Evolutionary conservation across 2,329 filamentous ascomycete species (phyloP).

Genomic region (Penicillium palitans): DNA sequence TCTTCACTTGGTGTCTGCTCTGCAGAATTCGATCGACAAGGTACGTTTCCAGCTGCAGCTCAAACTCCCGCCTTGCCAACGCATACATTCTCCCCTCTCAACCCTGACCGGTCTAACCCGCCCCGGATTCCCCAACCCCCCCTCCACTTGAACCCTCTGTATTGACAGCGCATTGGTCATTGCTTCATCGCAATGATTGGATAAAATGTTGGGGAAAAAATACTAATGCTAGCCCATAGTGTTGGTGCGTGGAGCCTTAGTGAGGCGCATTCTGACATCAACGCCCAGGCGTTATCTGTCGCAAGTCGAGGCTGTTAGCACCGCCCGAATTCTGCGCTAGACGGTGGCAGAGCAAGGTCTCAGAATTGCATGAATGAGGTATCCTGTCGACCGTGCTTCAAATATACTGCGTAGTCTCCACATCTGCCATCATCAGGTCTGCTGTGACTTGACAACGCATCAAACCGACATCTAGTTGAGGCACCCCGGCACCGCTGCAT

Average conservation of each 20-base stretch:
- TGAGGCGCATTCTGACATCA: slow-evolving; percentile 32
- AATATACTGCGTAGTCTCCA: slow-evolving; percentile 26
- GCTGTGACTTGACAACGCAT: slow-evolving; percentile 46
- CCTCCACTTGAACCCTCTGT: slow-evolving; percentile 20
- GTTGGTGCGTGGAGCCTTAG: slow-evolving; percentile 21
- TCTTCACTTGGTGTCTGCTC: slow-evolving; percentile 17
- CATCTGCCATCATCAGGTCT: slow-evolving; percentile 30
- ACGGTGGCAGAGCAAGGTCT: slow-evolving; percentile 26
- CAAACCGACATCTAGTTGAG: slow-evolving; percentile 35
- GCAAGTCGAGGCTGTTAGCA: slow-evolving; percentile 24
- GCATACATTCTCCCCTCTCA: slow-evolving; percentile 38
- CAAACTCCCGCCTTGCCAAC: slow-evolving; percentile 38
- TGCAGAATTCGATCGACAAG: slow-evolving; percentile 36
- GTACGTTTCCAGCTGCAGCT: slow-evolving; percentile 39
- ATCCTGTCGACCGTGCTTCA: slow-evolving; percentile 30
- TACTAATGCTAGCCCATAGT: slow-evolving; percentile 30
- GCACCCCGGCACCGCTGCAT: slow-evolving; percentile 43
- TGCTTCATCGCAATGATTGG: slow-evolving; percentile 14
- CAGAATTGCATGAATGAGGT: slow-evolving; percentile 21
- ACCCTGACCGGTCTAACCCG: slow-evolving; percentile 31
- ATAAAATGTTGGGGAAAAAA: slow-evolving; percentile 13
- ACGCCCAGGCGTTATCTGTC: slow-evolving; percentile 11
- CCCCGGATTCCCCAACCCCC: slow-evolving; percentile 25
- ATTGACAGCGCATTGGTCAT: slow-evolving; percentile 33
- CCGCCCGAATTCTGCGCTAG: slow-evolving; percentile 31